Base-by-base conservation (phyloP, 2,329 filamentous ascomycete species). In the Penicillium crustosum region DNA sequence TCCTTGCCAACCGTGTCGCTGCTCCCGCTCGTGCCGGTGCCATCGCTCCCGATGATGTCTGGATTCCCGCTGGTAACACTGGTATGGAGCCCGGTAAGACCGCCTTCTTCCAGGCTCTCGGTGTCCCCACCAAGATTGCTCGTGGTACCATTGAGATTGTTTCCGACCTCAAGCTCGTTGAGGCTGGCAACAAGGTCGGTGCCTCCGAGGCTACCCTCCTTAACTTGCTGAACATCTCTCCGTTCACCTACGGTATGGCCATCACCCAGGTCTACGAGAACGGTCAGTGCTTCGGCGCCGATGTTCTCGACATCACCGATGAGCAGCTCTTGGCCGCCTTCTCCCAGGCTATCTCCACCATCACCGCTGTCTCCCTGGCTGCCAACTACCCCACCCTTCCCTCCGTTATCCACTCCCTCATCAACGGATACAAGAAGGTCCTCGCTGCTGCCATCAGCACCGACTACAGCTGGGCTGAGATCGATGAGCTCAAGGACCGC, bases 81-180 rank as follows among this genome's bases (percentile, higher is more conserved):
- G 94, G 94, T 84, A 99, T 99, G 94, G 94, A 99, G 82, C 95
- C 94, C 78, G 95, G 95, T 82, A 99, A 99, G 90, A 99, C 94
- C 77, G 97, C 94, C 78, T 99, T 99, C 92, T 99, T 99, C 93
- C 94, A 99, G 89, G 94, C 94, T 75, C 94, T 99, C 82, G 93
- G 93, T 91, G 92, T 99, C 79, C 94, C 94, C 78, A 99, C 94
- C 87, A 99, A 99, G 92, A 99, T 99, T 83, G 94, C 94, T 79
- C 94, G 94, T 96, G 95, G 94, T 95, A 99, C 94, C 83, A 99
- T 99, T 83, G 94, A 99, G 91, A 99, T 99, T 78, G 97, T 93
- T 66, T 85, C 88, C 74, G 94, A 99, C 78, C 86, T 99, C 74
- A 97, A 97, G 90, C 90, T 99, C 80, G 89, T 97, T 76, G 92